phyloP scores from a whole-genome alignment of 371 early-diverging fungal species.

The Circinella minor region DNA sequence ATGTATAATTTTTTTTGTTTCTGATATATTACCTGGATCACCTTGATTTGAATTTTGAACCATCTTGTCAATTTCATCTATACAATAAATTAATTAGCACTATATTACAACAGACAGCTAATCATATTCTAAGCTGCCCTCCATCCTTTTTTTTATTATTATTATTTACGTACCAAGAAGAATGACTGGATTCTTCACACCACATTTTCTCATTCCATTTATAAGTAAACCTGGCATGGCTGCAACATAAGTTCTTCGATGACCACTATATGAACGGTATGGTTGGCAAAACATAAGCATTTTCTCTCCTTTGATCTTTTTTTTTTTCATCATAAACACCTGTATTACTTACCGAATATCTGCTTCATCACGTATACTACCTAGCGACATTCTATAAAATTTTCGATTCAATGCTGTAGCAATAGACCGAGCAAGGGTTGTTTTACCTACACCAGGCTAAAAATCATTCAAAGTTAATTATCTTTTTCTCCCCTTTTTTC shows the following conservation, averaged over 20 bases:
- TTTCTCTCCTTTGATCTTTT: no score
- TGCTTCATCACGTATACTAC: constrained; percentile 90
- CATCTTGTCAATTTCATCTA: constrained; percentile 89
- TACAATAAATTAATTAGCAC: not conserved
- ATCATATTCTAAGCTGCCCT: no score
- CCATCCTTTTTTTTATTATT: no score
- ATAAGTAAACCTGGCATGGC: constrained; percentile 86
- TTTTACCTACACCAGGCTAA: constrained; percentile 84
- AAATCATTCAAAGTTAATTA: not conserved
- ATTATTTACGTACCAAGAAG: constrained; percentile 60
- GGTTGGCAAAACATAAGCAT: no score
- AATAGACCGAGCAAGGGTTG: constrained; percentile 78
- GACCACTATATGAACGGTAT: constrained; percentile 54
- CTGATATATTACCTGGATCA: constrained; percentile 62
- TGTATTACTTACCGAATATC: constrained; percentile 67
- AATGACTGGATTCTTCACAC: constrained; percentile 82
- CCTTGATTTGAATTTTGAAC: constrained; percentile 70
- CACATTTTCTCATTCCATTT: constrained; percentile 75
- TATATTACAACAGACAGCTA: no score
- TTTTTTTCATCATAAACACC: no score
- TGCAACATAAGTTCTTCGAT: constrained; percentile 90
- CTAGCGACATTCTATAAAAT: constrained; percentile 84
- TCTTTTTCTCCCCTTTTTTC: not conserved
- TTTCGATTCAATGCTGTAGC: constrained; percentile 79
- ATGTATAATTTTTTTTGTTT: not conserved